Percentiles rank a stretch among this genome's conserved stretches.
These are phyloP conservation scores for Lasiosphaeria ovina DNA, from an alignment of 495 filamentous ascomycete species.

Conservation along the genomic window DNA sequence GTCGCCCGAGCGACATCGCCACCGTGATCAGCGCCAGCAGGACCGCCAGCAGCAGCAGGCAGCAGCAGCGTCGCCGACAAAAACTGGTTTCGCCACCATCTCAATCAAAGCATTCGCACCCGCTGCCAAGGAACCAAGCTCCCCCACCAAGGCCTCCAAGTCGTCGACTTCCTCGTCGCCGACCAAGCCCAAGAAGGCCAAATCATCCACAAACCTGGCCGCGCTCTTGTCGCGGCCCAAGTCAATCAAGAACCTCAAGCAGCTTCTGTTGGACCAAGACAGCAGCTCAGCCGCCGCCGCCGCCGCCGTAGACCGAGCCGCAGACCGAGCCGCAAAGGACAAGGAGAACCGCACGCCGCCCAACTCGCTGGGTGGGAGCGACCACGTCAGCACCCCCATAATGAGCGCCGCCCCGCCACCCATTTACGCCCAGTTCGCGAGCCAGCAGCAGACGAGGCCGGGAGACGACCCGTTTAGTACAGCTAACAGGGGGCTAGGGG, in stretches of 20 bases:
- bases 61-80: slow-evolving; percentile 44
- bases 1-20: slow-evolving; percentile 37
- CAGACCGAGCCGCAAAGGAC: slow-evolving; percentile 50
- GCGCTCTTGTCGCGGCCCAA: slow-evolving; percentile 58
- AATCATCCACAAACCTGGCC: slow-evolving; percentile 76
- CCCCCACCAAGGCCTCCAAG: slow-evolving; percentile 50
- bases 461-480: background rate
- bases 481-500: slow-evolving; percentile 8
- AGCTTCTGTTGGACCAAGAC: slow-evolving; percentile 38
- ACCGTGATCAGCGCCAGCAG: slow-evolving; percentile 23
- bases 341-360: slow-evolving; percentile 74
- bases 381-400: slow-evolving; percentile 17
- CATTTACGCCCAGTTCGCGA: slow-evolving; percentile 72
- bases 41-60: too few species aligned
- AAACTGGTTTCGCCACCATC: slow-evolving; percentile 65
- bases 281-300: slow-evolving; percentile 11
- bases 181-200: slow-evolving; percentile 73
- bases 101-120: slow-evolving; percentile 60
- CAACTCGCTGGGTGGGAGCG: slow-evolving; percentile 44
- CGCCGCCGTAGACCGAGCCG: too few species aligned
- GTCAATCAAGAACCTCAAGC: slow-evolving; percentile 54
- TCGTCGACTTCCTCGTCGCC: slow-evolving; percentile 27
- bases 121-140: slow-evolving; percentile 38
- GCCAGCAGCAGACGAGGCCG: slow-evolving; percentile 18
- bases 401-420: slow-evolving; percentile 57